Evolutionary conservation across 2,329 filamentous ascomycete species (phyloP), one percentile per base, ranked within the genome.

Genomic region (Westerdykella ornata): DNA sequence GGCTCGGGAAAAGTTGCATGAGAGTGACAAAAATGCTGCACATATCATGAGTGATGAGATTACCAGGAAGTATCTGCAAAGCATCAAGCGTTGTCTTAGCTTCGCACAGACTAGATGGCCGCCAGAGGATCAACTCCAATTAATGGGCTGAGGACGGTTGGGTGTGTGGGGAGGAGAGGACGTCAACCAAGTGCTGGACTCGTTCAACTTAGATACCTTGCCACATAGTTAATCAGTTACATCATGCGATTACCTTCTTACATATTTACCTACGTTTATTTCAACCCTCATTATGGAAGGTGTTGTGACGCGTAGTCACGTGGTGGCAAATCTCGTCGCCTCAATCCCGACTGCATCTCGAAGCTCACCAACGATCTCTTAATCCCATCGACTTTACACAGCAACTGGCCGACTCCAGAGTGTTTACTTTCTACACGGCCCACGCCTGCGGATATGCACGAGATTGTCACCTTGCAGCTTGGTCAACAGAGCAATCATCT

Each of bases 61-160:
- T 34, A 98, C 92, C 39, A 78, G 92, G 52, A 98, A 97, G 70
- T 96, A 89, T 62, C 68, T 98, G 52, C 92, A 98, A 72, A 96
- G 90, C 63, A 97, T 98, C 66, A 98, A 98, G 74, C 76, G 92
- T 35, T 96, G 89, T 62, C 69, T 98, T 61, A 97, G 87, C 46
- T 98, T 96, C 76, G 88, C 90, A 18, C 92, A 98, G 70, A 89
- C 92, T 20, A 80, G 90, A 54, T 98, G 92, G 92, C 89, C 89
- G 43, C 92, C 92, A 0, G 83, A 88, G 56, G 90, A 97, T 70
- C 76, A 92, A 54, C 76, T 87, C 60, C 92, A 98, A 71, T 71
- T 98, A 55, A 98, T 98, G 92, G 92, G 92, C 12, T 92, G 52
- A 66, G 35, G 12, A 11, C 2, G 8, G 22, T 26, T 26, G 7